Evolutionary conservation across 2,329 filamentous ascomycete species (phyloP), one percentile per base, ranked within the genome.

Genomic region (Raffaelea albimanens): DNA sequence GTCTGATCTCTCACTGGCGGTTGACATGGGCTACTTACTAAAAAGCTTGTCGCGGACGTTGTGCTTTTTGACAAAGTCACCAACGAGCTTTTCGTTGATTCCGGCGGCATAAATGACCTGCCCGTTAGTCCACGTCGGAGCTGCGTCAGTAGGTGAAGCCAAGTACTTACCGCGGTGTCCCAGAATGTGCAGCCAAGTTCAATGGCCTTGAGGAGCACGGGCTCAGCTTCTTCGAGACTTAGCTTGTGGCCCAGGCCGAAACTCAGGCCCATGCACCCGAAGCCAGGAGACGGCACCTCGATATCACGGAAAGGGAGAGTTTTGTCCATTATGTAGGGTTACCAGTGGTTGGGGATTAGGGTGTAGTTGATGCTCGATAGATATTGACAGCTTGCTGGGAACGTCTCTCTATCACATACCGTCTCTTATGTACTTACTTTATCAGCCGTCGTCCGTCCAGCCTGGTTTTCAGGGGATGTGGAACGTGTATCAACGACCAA

Each of bases 251-350:
- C 44, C n/a, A 47, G n/a, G 10, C 45, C 45, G 16, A 44, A 40
- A 29, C 44, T 50, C 8, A 50, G 20, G 44, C 72, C 71, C 70
- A 74, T 75, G 11, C 69, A 69, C 19, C 72, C 71, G 48, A 74
- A 73, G 45, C 70, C 70, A 1, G 70, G 69, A 5, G 54, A 52
- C 3, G 66, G 61, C 16, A 72, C 66, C 34, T 67, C 50, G 29
- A 64, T 57, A 45, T 64, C 55, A 20, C 53, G 57, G 44, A 72
- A 71, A 2, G 61, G 61, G 42, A 71, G 54, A 50, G 66, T 65
- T 45, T 67, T 63, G 50, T 66, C 66, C 67, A 70, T 62, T 33
- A n/a, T n/a, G n/a, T n/a, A n/a, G n/a, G n/a, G n/a, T n/a, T n/a
- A n/a, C n/a, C n/a, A n/a, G n/a, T n/a, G n/a, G n/a, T n/a, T n/a